phyloP scores from a whole-genome alignment of 1,284 basidiomycete species.

The Ceratobasidium sp. region DNA sequence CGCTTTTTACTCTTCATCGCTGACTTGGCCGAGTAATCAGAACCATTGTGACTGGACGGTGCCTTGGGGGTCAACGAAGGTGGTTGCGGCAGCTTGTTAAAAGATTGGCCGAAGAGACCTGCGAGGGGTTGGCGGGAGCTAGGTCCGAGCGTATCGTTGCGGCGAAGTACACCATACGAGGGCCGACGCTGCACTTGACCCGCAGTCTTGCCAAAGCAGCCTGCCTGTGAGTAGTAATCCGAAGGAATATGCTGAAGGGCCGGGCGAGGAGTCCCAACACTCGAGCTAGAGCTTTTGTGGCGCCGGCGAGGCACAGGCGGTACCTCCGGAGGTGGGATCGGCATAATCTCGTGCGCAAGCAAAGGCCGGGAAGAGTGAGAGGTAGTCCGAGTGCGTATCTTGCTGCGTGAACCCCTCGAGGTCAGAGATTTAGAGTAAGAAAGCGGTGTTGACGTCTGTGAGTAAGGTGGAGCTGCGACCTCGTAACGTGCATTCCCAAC shows the following conservation, averaged over 20 bases:
- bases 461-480: background rate
- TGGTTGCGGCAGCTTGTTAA: constrained; percentile 32
- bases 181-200: constrained; percentile 22
- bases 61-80: constrained; percentile 32
- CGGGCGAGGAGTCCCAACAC: constrained; percentile 7
- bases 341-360: constrained; percentile 16
- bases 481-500: constrained; percentile 16
- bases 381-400: constrained; percentile 25
- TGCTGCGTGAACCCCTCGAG: constrained; percentile 32
- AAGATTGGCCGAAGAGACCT: constrained; percentile 13
- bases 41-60: constrained; percentile 36
- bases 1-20: constrained; percentile 37
- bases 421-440: constrained; percentile 29
- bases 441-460: constrained; percentile 2
- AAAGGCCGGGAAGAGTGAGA: constrained; percentile 28
- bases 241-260: constrained; percentile 19
- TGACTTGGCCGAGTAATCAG: constrained; percentile 36
- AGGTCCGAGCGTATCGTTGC: constrained; percentile 1
- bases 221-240: constrained; percentile 29
- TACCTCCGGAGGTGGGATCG: constrained; percentile 5
- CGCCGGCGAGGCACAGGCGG: constrained; percentile 18
- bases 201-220: constrained; percentile 22
- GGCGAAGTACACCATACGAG: constrained; percentile 19
- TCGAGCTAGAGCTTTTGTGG: constrained; percentile 21
- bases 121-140: constrained; percentile 26